These are phyloP conservation scores for Globisporangium polare DNA, from an alignment of 352 stramenopile species.

Conservation along the genomic window DNA sequence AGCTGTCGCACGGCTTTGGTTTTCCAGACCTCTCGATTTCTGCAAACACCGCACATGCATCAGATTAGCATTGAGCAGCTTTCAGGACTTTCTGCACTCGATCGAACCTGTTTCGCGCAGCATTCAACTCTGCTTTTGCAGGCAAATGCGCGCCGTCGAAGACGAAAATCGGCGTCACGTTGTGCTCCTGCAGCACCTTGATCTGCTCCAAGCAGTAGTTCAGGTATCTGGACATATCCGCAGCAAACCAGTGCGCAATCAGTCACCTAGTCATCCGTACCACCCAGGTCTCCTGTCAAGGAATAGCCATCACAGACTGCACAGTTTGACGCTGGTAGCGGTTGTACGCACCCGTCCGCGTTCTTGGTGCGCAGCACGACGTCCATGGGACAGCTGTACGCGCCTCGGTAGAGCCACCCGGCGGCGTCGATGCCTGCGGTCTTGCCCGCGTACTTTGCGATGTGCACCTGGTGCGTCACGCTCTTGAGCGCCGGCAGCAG, in stretches of 20 bases:
- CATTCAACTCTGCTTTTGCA: constrained; percentile 75
- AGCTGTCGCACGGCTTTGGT: constrained; percentile 31
- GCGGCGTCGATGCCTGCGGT: constrained; percentile 67
- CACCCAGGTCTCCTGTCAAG: too few relatives aligned
- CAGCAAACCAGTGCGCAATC: neutral
- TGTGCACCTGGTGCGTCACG: constrained; percentile 66
- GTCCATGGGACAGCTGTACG: constrained; percentile 84
- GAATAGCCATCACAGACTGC: too few relatives aligned
- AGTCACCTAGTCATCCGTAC: too few relatives aligned
- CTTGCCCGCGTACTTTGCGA: constrained; percentile 75
- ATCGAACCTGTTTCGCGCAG: constrained; percentile 36
- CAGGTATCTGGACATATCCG: constrained; percentile 47
- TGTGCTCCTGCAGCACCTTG: constrained; percentile 78
- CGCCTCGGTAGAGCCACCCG: constrained; percentile 89
- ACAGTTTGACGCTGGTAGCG: too few relatives aligned
- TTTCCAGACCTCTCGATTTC: constrained; percentile 35
- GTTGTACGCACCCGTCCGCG: constrained; percentile 50
- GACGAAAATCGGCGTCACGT: constrained; percentile 88
- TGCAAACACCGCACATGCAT: constrained; percentile 15
- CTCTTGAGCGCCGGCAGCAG: constrained; percentile 66
- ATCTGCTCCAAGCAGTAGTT: constrained; percentile 88
- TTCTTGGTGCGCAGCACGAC: constrained; percentile 53
- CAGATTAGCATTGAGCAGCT: neutral
- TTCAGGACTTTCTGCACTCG: neutral
- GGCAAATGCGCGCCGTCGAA: constrained; percentile 93